Evolutionary conservation across 1,284 basidiomycete species (phyloP), one percentile per base, ranked within the genome.

Genomic region (Trametes sp.): DNA sequence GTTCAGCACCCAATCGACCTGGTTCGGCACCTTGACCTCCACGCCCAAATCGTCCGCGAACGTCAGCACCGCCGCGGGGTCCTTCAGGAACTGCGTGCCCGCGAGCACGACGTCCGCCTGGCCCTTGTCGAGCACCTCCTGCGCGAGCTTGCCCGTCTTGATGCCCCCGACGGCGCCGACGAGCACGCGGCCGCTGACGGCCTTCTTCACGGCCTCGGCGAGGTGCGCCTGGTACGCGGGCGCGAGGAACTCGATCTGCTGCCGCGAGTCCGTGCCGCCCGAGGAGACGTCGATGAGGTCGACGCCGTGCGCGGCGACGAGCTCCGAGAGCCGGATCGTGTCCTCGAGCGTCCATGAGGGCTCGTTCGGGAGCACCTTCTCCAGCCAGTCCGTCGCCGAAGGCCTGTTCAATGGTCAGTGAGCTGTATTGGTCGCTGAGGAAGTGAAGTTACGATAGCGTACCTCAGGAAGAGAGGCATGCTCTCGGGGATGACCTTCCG

Each of bases 391-490:
- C 24, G 80, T 82, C 2, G 82, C 87, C 24, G 80, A 82, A 13
- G 87, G 68, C 10, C 76, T 85, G 77, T 74, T 2, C 51, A 71
- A 55, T 2, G 26, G 67, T 80, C 82, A n/a, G n/a, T 57, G 65
- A 64, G 73, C n/a, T 74, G 26, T 4, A n/a, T n/a, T n/a, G n/a
- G 8, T 26, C 5, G 9, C 35, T 9, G 19, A 2, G 1, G 1
- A 19, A 24, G 7, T 11, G 24, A 19, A 2, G 33, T 10, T 21
- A 77, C 38, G 77, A 81, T 68, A 7, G 72, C 79, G 67, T 67
- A 92, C 86, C 90, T 82, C 63, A 87, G 78, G 74, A 92, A 88
- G 16, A 93, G 74, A 0, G 90, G 89, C 77, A 84, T 87, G 23
- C 81, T 74, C 8, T 78, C 69, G 0, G 86, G 85, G 70, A 90